Percentiles rank a stretch among this genome's conserved stretches.
Conservation (phyloP, 768 basidiomycete genomes). For the Tylopilus rubrobrunneus region DNA sequence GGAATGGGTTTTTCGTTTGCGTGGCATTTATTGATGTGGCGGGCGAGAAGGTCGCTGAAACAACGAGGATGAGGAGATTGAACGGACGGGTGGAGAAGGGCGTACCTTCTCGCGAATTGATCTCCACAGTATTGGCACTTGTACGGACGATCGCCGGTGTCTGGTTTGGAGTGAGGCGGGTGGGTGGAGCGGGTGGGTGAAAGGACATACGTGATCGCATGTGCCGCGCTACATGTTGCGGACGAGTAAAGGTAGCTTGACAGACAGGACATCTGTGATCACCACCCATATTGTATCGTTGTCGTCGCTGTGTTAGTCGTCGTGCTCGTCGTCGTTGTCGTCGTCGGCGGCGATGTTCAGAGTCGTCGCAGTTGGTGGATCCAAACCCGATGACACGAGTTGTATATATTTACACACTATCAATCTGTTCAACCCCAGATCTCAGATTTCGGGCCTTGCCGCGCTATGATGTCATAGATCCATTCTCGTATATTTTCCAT, state of each 20-base stretch:
- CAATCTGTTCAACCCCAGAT: constrained; percentile 30
- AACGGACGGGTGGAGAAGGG: constrained; percentile 6
- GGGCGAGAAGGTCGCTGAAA: constrained; percentile 74
- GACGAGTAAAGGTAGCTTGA: constrained; percentile 81
- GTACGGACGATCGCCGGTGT: constrained; percentile 88
- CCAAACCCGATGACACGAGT: constrained; percentile 33
- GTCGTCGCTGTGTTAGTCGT: not conserved
- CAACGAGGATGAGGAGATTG: constrained; percentile 1
- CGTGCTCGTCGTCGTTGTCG: not conserved
- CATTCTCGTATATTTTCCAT: not conserved
- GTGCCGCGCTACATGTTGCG: constrained; percentile 86
- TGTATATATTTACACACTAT: constrained; percentile 36
- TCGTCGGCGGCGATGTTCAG: constrained; percentile 11
- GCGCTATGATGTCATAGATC: constrained; percentile 29
- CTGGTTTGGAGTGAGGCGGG: constrained; percentile 34
- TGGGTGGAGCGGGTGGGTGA: constrained; percentile 20
- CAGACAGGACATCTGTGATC: constrained; percentile 88
- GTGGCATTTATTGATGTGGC: constrained; percentile 88
- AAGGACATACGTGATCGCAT: constrained; percentile 81
- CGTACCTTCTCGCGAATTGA: constrained; percentile 81
- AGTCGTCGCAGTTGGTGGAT: constrained; percentile 25
- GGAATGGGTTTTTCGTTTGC: constrained; percentile 58
- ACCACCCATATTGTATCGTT: constrained; percentile 53
- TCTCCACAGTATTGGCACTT: constrained; percentile 86
- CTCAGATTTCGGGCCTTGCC: constrained; percentile 31